Evolutionary conservation across 2,329 filamentous ascomycete genomes (phyloP).

Genomic region (Aspergillus hiratsukae): DNA sequence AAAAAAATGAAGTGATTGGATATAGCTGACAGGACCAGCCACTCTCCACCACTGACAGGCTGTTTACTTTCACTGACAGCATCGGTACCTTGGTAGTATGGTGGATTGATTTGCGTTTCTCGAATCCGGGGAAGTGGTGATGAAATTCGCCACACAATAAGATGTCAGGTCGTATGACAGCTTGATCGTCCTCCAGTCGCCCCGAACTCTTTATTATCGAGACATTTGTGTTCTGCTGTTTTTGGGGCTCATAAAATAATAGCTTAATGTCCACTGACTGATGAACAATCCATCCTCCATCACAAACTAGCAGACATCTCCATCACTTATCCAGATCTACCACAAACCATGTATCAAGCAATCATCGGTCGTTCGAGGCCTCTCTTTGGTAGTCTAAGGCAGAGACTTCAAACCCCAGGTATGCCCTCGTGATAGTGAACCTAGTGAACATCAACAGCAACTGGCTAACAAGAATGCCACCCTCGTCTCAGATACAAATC

Average conservation of each 20-base stretch:
- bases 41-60: background rate
- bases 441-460: background rate
- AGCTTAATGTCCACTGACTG: background rate
- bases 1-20: background rate
- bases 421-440: background rate
- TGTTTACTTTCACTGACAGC: background rate
- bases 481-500: background rate
- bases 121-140: background rate
- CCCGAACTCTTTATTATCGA: background rate
- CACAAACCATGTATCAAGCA: background rate
- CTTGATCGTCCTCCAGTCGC: background rate
- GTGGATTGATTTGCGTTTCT: background rate
- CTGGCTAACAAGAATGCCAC: background rate
- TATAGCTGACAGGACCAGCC: background rate
- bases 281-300: background rate
- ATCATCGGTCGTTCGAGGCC: background rate
- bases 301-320: background rate
- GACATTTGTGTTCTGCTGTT: background rate
- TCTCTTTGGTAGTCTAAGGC: background rate
- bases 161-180: background rate
- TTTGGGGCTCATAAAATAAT: background rate
- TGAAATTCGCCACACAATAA: background rate
- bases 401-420: background rate
- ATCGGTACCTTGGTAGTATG: background rate
- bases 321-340: too few species aligned